These are phyloP conservation scores for Groenewaldozyma tartarivorans DNA, from an alignment of 805 yeast genomes.

Conservation along the genomic window DNA sequence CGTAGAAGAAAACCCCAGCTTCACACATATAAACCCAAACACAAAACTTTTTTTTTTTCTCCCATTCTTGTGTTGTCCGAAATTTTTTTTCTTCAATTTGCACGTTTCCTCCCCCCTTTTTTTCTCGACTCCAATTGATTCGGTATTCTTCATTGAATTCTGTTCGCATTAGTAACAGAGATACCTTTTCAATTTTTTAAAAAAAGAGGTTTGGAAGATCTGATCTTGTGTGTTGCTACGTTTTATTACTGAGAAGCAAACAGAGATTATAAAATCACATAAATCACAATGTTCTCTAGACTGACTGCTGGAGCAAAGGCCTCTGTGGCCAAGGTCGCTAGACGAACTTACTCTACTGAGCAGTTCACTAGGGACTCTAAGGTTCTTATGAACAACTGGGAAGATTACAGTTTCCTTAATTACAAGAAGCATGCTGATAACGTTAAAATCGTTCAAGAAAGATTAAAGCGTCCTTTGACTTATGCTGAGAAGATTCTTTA, in stretches of 20 bases:
- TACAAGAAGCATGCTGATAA: constrained; percentile 87
- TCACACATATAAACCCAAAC: too few relatives aligned
- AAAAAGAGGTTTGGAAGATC: too few relatives aligned
- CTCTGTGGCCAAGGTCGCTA: neutral
- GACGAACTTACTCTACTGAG: neutral
- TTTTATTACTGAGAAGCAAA: neutral
- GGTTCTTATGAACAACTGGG: constrained; percentile 59
- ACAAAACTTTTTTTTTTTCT: too few relatives aligned
- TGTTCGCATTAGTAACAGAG: too few relatives aligned
- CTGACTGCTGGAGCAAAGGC: neutral
- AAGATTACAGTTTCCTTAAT: constrained; percentile 69
- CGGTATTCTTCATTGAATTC: too few relatives aligned
- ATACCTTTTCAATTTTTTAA: too few relatives aligned
- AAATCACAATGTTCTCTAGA: constrained; percentile 4
- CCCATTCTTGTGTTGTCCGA: too few relatives aligned
- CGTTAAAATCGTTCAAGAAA: constrained; percentile 71
- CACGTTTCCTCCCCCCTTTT: too few relatives aligned
- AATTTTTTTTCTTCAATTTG: too few relatives aligned
- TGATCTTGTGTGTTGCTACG: too few relatives aligned
- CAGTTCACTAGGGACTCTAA: constrained; percentile 52
- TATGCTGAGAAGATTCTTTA: constrained; percentile 91
- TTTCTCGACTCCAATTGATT: too few relatives aligned
- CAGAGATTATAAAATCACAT: neutral
- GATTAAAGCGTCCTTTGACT: constrained; percentile 82
- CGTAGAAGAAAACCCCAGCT: too few relatives aligned